Evolutionary conservation across 2,329 filamentous ascomycete genomes (phyloP), one percentile per base, ranked within the genome.

Genomic region (Malbranchea zuffiana): DNA sequence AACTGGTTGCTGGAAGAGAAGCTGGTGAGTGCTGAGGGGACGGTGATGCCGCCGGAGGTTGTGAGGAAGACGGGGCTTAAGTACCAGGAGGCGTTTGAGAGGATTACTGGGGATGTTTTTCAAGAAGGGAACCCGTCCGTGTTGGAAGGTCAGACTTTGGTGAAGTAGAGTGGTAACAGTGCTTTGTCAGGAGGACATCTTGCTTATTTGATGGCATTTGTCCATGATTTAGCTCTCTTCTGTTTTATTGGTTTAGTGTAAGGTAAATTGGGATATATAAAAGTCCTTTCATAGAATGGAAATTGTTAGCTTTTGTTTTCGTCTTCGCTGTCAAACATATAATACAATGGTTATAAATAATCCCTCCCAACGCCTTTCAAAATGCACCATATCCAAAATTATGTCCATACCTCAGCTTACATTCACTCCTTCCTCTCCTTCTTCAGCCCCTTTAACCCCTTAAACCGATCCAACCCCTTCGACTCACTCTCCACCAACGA

Each of bases 1-100:
- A 79, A 95, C 61, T 95, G 85, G 82, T 60, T 95, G 50, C 80
- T 77, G 2, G 62, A 57, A 32, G 68, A 80, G 40, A 82, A 81
- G 0, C 59, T 92, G 40, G 85, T 86, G 65, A 81, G 80, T 1
- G 81, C 82, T 61, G 68, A 78, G 17, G 79, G 74, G 1, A 80
- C 90, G 11, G 63, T 61, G 36, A 79, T 94, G 67, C 78, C 82
- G 0, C 70, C 76, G 3, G 78, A 87, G 35, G 69, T 93, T 39
- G 74, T 78, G 12, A 54, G 65, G 47, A 72, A 75, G 52, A 93
- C 85, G 2, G 69, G 69, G 23, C 71, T 67, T 39, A 82, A 82
- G 60, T 93, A 93, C 55, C 65, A 63, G 46, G 82, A 92, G 57
- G 83, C 80, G 0, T 92, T 75, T 59, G 68, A 78, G 65, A 72